phyloP scores from a whole-genome alignment of 2,329 filamentous ascomycete genomes.

The Allantophomopsis lycopodina region DNA sequence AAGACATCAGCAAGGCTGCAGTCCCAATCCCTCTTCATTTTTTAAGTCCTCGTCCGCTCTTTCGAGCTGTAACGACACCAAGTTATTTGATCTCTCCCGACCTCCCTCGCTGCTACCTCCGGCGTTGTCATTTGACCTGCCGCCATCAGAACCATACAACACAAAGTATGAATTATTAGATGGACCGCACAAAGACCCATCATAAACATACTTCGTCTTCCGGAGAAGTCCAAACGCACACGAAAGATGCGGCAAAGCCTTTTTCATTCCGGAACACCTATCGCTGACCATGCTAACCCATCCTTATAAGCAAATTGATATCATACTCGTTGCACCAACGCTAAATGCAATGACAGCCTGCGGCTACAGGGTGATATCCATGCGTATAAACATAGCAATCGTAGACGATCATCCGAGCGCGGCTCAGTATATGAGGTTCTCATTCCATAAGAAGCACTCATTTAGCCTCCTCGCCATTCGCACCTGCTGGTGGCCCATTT shows the following conservation, averaged over 20 bases:
- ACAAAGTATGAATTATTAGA: neutral
- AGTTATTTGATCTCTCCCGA: neutral
- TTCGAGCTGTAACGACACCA: neutral
- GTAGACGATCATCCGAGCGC: neutral
- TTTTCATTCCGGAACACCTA: neutral
- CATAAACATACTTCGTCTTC: no score
- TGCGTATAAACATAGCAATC: neutral
- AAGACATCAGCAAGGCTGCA: neutral
- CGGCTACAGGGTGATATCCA: neutral
- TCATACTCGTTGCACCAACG: neutral
- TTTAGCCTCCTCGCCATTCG: slow-evolving; percentile 31
- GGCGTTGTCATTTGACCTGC: neutral
- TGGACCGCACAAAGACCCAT: neutral
- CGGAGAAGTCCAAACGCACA: no score
- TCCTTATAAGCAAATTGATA: neutral
- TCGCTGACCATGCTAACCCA: neutral
- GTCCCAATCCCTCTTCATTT: neutral
- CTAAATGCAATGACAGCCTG: neutral
- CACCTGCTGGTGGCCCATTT: slow-evolving; percentile 21
- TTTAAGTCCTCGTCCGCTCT: neutral
- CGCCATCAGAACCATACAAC: neutral
- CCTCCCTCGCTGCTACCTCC: neutral
- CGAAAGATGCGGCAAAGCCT: no score
- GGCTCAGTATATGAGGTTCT: neutral
- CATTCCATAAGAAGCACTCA: slow-evolving; percentile 16